Evolutionary conservation across 805 yeast species (phyloP).

Genomic region (Wickerhamomyces chaumierensis): DNA sequence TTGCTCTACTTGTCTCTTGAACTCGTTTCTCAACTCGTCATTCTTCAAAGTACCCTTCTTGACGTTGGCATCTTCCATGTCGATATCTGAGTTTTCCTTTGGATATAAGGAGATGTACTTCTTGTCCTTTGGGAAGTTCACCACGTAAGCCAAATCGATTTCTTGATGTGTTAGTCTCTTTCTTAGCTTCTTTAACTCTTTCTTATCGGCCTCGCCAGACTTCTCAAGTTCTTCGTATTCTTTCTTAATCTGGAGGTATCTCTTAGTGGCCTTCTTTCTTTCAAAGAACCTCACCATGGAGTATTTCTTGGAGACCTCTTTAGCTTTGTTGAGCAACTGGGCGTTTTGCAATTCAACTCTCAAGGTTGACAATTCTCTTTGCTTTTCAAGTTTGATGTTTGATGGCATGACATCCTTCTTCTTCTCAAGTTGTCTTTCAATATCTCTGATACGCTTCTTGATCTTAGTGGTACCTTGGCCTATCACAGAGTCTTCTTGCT

Average conservation of each 20-base stretch:
- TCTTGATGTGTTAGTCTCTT: conserved; percentile 45
- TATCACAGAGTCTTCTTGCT: conserved; percentile 8
- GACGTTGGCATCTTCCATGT: conserved; percentile 15
- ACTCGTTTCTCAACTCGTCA: conserved; percentile 31
- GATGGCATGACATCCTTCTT: conserved; percentile 51
- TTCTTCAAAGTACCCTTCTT: conserved; percentile 30
- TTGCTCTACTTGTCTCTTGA: conserved; percentile 40
- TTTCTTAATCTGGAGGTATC: conserved; percentile 38
- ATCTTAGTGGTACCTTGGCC: conserved; percentile 41
- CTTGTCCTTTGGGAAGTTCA: conserved; percentile 65
- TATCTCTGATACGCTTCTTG: conserved; percentile 79
- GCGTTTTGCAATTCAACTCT: conserved; percentile 44
- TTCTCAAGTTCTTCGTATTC: conserved; percentile 17
- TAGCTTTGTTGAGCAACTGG: conserved; percentile 31
- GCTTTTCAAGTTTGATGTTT: conserved; percentile 55
- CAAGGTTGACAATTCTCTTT: conserved; percentile 62
- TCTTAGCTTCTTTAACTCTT: conserved; percentile 33
- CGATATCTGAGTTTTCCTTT: conserved; percentile 23
- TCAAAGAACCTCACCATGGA: conserved; percentile 93
- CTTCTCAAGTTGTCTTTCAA: conserved; percentile 52
- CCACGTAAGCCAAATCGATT: conserved; percentile 63
- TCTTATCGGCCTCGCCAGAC: conserved; percentile 24
- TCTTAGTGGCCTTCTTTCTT: conserved; percentile 71
- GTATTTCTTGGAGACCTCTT: conserved; percentile 56
- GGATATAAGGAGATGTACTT: conserved; percentile 79